Evolutionary conservation across 225 moss, liverwort and hornwort genomes (phyloP).

Genomic region (Pseudisothecium myosuroides): DNA sequence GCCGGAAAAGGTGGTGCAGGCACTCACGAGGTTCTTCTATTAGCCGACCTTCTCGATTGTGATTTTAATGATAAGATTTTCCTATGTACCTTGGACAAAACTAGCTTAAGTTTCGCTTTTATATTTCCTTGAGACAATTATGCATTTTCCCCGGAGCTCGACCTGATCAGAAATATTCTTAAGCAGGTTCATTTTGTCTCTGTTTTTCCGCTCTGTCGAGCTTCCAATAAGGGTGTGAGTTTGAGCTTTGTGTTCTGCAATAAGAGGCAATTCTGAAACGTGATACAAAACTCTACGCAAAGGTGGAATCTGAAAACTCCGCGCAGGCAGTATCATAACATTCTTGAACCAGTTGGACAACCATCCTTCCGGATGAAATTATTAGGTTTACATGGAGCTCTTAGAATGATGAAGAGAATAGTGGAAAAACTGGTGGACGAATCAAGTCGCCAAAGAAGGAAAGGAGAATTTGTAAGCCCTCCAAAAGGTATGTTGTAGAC

Average conservation of each 20-base stretch:
- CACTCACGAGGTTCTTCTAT: slow-evolving; percentile 48
- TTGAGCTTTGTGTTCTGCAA: neutral
- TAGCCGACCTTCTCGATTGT: slow-evolving; percentile 7
- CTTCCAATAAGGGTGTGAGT: neutral
- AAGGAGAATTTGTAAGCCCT: neutral
- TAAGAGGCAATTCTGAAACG: neutral
- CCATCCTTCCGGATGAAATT: neutral
- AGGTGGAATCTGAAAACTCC: neutral
- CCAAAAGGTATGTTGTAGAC: neutral
- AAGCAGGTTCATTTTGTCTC: neutral
- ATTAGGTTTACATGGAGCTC: neutral
- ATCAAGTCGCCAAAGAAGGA: neutral
- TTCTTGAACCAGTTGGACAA: neutral
- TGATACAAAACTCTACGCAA: neutral
- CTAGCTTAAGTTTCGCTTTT: neutral
- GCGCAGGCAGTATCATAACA: neutral
- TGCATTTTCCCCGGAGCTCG: neutral
- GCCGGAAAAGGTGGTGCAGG: slow-evolving; percentile 88
- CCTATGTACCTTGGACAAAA: neutral
- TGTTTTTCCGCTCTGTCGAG: neutral
- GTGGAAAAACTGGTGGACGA: neutral
- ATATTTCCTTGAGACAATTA: neutral
- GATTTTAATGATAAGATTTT: neutral
- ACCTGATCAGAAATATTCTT: neutral
- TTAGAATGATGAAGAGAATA: neutral